These are phyloP conservation scores for Actinomortierella ambigua DNA, from an alignment of 371 early-diverging fungal species.

Conservation along the genomic window DNA sequence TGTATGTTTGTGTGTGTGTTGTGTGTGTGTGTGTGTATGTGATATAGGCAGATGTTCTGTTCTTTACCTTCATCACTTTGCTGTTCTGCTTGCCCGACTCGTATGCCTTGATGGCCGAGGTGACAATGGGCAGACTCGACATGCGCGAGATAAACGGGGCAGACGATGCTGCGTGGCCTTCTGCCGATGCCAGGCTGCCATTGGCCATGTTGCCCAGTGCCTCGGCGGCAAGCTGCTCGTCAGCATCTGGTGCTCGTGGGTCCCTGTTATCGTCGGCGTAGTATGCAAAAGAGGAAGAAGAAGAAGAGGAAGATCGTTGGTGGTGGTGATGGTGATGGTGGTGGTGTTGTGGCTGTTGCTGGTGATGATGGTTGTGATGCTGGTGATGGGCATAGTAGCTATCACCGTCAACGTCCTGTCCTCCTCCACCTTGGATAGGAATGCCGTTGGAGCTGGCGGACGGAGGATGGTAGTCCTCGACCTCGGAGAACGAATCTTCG, in stretches of 20 bases:
- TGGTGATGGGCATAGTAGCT: conserved; percentile 15
- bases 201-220: conserved; percentile 67
- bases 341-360: conserved; percentile 12
- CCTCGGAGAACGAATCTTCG: no score
- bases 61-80: conserved; percentile 66
- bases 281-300: no score
- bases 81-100: conserved; percentile 76
- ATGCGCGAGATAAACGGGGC: conserved; percentile 73
- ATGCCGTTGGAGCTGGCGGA: no score
- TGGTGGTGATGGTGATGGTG: conserved; percentile 17
- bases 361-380: conserved; percentile 14
- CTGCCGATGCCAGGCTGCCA: conserved; percentile 11
- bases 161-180: conserved; percentile 10
- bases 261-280: conserved; percentile 6
- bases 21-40: no score
- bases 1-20: no score
- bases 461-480: no score
- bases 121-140: conserved; percentile 81
- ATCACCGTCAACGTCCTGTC: conserved; percentile 1
- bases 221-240: conserved; percentile 70
- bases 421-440: background rate
- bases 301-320: no score
- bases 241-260: conserved; percentile 50
- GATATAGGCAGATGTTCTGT: no score
- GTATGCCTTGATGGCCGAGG: conserved; percentile 76